Evolutionary conservation across 345 rosid species (phyloP), one percentile per base, ranked within the genome.

Genomic region (Citrus mangshanensis): DNA sequence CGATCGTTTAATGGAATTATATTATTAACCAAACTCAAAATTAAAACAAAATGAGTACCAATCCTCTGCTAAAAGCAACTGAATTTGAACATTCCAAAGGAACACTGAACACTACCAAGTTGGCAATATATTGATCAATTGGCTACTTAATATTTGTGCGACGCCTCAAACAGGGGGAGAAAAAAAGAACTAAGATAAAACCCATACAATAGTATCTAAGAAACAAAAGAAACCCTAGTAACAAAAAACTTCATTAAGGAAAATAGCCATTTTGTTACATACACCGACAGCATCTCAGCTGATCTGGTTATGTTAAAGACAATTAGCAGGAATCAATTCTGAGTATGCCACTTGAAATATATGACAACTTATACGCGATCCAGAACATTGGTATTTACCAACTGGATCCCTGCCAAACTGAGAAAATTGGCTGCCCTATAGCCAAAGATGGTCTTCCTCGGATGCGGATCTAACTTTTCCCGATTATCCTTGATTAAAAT

Each of bases 391-490:
- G 27, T 34, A 35, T 66, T 34, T 66, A 21, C 46, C 70, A 35
- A 35, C 25, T 66, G 32, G 66, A 58, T 58, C 32, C 51, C 54
- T 6, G 65, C 51, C 54, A 42, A 25, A 2, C 4, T 18, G 28
- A 67, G 70, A 55, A 74, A 40, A 40, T 46, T 68, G 64, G n/a
- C 61, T 40, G 30, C 28, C 55, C 32, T 54, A 22, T 30, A 16
- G 55, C 72, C 77, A 64, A 51, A 68, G 21, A 73, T 28, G 46
- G 58, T 56, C 16, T 25, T 65, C 68, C 68, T 64, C 9, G 34
- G 61, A 70, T 42, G 32, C 2, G 51, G 79, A 72, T 82, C 38
- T 82, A 80, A 81, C 83, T 78, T 75, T 62, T 38, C 10, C 58
- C 70, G 63, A 59, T 60, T 40, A 54, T 40, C 77, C 60, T 65